These are phyloP conservation scores for Apiospora aurea DNA, from an alignment of 2,329 filamentous ascomycete genomes.

Conservation along the genomic window DNA sequence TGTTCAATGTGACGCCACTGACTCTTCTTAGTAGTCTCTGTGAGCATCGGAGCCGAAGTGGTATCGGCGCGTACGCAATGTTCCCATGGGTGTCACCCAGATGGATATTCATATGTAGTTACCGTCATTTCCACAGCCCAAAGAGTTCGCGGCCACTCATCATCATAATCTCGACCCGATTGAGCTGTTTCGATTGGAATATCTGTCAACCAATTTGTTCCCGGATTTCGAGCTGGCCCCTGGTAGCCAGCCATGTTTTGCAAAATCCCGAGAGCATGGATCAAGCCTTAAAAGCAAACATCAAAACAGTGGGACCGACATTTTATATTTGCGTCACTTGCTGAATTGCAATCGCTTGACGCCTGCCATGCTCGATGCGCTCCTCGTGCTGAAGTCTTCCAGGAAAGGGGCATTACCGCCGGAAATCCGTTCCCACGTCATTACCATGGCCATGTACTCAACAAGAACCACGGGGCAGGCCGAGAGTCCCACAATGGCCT, in stretches of 20 bases:
- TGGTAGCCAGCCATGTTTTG: background rate
- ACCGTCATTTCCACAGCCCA: background rate
- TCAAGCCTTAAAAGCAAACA: background rate
- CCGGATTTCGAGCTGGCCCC: background rate
- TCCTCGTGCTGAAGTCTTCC: background rate
- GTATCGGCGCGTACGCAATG: background rate
- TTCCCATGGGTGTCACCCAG: background rate
- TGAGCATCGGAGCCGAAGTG: background rate
- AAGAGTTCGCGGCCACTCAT: background rate
- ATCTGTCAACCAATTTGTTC: background rate
- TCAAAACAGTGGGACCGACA: background rate
- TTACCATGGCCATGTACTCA: background rate
- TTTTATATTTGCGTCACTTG: background rate
- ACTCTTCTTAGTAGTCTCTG: background rate
- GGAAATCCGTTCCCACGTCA: background rate
- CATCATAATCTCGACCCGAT: background rate
- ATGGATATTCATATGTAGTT: background rate
- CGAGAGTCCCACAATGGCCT: background rate
- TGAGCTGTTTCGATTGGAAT: background rate
- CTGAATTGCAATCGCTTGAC: background rate
- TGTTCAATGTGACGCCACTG: background rate
- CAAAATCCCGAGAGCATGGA: slow-evolving; percentile 15
- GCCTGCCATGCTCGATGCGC: background rate
- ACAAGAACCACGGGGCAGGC: background rate
- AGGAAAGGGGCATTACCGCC: background rate